These are phyloP conservation scores for Nakazawaea sp. DNA, from an alignment of 805 yeast species.

Conservation along the genomic window DNA sequence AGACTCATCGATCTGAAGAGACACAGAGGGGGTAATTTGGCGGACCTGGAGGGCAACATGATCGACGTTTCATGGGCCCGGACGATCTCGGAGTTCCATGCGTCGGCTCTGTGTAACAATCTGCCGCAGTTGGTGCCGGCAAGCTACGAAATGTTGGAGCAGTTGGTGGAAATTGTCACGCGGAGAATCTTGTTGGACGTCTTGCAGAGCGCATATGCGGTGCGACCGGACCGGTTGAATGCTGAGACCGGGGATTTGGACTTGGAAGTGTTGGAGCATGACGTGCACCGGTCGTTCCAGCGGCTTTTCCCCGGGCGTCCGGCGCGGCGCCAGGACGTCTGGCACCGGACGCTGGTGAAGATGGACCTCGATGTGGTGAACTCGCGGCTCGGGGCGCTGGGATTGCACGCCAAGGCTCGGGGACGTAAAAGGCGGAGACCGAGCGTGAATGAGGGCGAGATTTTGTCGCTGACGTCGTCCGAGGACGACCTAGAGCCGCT, in stretches of 20 bases:
- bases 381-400: too few species aligned
- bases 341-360: background rate
- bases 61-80: too few species aligned
- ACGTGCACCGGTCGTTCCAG: background rate
- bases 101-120: too few species aligned
- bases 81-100: too few species aligned
- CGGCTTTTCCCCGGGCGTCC: background rate
- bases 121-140: background rate
- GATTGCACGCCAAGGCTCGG: too few species aligned
- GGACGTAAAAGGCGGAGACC: too few species aligned
- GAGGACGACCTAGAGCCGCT: too few species aligned
- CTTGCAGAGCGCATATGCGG: background rate
- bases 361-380: background rate
- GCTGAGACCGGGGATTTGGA: too few species aligned
- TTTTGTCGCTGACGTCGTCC: too few species aligned
- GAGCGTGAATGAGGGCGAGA: too few species aligned
- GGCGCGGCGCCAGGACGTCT: background rate
- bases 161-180: background rate
- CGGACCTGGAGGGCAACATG: too few species aligned
- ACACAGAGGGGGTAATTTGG: too few species aligned
- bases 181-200: conserved; percentile 1
- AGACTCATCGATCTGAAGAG: background rate
- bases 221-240: background rate
- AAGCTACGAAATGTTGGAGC: background rate
- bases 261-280: background rate